Conservation (phyloP, 2,329 filamentous ascomycete species). For the Penicillium rolfsii region DNA sequence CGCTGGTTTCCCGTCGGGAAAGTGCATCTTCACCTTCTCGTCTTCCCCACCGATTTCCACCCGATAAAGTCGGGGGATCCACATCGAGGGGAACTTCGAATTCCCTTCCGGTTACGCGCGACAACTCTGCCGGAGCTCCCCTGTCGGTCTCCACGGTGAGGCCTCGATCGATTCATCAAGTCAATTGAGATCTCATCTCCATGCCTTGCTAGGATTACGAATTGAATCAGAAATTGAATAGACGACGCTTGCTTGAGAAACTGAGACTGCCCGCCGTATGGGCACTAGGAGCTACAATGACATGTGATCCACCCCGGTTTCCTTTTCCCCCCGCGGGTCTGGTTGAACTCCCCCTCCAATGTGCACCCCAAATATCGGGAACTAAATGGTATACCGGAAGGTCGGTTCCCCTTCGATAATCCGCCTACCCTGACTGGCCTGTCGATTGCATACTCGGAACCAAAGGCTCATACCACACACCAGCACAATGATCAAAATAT, state of each 20-base stretch:
- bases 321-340: neutral
- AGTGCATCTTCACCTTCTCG: neutral
- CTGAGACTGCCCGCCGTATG: neutral
- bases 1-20: conserved; percentile 26
- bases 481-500: conserved; percentile 39
- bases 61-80: conserved; percentile 15
- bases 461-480: conserved; percentile 34
- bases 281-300: neutral
- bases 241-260: neutral
- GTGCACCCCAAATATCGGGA: neutral
- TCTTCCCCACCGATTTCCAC: conserved; percentile 1
- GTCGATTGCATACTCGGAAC: conserved; percentile 39
- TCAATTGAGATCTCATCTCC: neutral
- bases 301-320: conserved; percentile 7
- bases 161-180: neutral
- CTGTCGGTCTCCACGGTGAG: neutral
- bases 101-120: neutral
- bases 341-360: neutral
- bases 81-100: neutral
- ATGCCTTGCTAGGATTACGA: neutral
- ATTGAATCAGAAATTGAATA: neutral
- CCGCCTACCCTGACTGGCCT: conserved; percentile 40
- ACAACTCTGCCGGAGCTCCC: neutral
- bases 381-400: conserved; percentile 45
- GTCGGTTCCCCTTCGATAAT: conserved; percentile 40